A percentile compares a stretch with the other conserved stretches of the same genome.
phyloP scores from a whole-genome alignment of 1,284 basidiomycete genomes.

The Flammula alnicola region DNA sequence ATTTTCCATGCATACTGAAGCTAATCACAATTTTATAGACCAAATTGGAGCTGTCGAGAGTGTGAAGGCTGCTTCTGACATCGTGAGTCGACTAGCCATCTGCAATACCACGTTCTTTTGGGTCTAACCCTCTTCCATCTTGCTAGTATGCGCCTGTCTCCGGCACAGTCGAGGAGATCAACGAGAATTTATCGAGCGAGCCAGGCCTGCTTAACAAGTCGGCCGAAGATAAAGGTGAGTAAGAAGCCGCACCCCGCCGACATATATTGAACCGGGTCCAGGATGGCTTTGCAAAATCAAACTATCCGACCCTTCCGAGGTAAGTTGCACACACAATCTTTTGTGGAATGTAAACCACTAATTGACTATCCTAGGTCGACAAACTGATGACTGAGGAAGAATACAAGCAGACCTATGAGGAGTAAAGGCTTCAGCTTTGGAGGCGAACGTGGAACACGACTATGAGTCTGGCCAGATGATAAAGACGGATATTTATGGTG shows the following conservation, averaged over 20 bases:
- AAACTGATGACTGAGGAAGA: conserved; percentile 75
- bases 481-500: conserved; percentile 7
- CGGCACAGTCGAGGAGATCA: conserved; percentile 83
- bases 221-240: conserved; percentile 82
- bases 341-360: background rate
- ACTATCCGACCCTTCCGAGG: conserved; percentile 78
- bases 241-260: background rate
- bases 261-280: conserved; percentile 35
- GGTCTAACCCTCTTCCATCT: conserved; percentile 6
- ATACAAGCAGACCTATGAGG: conserved; percentile 79
- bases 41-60: conserved; percentile 96
- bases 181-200: conserved; percentile 70
- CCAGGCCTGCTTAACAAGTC: conserved; percentile 91
- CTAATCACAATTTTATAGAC: conserved; percentile 52
- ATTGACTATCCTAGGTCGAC: conserved; percentile 58
- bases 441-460: background rate
- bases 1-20: conserved; percentile 5
- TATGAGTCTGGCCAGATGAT: too few species aligned
- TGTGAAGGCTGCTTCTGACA: conserved; percentile 97
- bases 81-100: conserved; percentile 54
- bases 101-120: conserved; percentile 3
- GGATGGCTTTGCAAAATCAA: conserved; percentile 98
- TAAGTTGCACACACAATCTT: conserved; percentile 34
- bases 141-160: conserved; percentile 89
- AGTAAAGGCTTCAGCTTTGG: conserved; percentile 1